Base-by-base conservation (phyloP, 2,329 filamentous ascomycete genomes). In the Talaromyces funiculosus region DNA sequence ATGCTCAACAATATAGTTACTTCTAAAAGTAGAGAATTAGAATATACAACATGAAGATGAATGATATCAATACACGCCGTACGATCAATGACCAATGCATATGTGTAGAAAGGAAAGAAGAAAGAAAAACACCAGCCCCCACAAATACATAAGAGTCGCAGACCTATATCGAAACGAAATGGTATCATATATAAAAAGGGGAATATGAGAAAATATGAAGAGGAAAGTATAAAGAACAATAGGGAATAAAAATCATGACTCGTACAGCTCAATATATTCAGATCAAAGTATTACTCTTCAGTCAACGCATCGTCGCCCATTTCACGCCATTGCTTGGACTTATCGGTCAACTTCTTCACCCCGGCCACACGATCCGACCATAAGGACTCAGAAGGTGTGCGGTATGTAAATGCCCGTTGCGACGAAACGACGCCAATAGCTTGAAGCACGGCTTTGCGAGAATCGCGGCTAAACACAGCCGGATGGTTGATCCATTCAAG, bases 401-500 rank as follows among this genome's bases (percentile, higher is more conserved):
- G 86, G 82, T 93, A 97, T 0, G 94, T 97, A 72, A 93, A 96
- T 10, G 89, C 92, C 51, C 94, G 85, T 76, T 99, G 94, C 6
- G 90, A 95, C 70, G 90, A 94, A 67, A 99, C 97, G 63, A 97
- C 92, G 6, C 94, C 93, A 66, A 99, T 97, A 16, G 92, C 91
- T 74, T 99, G 94, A 24, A 99, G 81, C 2, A 99, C 92, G 4
- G 93, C 91, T 79, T 99, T 99, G 69, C 94, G 87, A 61, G 90
- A 94, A 73, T 99, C 94, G 38, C 94, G 86, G 8, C 90, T 88
- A 72, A 99, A 99, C 2, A 97, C 90, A 1, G 92, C 92, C 1
- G 94, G 94, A 70, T 99, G 94, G 71, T 89, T 92, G 75, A 99
- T 97, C 94, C 94, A 99, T 76, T 99, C 94, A 16, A 99, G 80